A percentile compares a stretch with the other conserved stretches of the same genome.
Conservation (phyloP, 2,329 filamentous ascomycete genomes). For the Trichoderma hamatum region DNA sequence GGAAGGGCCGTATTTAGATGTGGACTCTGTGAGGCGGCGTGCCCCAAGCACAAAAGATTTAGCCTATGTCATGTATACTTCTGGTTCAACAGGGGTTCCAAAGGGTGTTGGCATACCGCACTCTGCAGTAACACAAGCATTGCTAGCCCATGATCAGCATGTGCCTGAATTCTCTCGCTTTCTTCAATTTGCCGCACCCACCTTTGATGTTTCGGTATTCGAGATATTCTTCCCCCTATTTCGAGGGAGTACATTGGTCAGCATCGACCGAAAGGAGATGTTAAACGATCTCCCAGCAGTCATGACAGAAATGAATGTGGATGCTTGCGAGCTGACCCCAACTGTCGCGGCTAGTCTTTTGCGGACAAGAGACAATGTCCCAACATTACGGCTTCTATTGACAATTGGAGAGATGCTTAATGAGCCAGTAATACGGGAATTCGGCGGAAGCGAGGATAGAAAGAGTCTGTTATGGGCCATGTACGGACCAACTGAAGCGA, state of each 20-base stretch:
- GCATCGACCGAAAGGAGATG: conserved; percentile 69
- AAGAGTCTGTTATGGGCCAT: conserved; percentile 81
- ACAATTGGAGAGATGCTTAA: conserved; percentile 96
- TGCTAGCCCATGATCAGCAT: conserved; percentile 78
- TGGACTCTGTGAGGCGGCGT: conserved; percentile 27
- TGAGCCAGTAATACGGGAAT: conserved; percentile 73
- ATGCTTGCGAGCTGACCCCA: conserved; percentile 87
- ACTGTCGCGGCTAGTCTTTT: conserved; percentile 82
- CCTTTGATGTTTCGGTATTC: conserved; percentile 93
- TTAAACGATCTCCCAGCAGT: conserved; percentile 73
- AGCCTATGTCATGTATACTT: conserved; percentile 94
- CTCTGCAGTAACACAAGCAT: conserved; percentile 74
- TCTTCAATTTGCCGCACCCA: conserved; percentile 88
- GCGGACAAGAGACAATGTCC: conserved; percentile 66
- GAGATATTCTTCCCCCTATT: conserved; percentile 90
- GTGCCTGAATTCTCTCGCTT: conserved; percentile 79
- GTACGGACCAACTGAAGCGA: conserved; percentile 92
- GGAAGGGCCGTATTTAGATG: conserved; percentile 15
- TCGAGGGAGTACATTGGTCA: conserved; percentile 72
- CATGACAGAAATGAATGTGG: conserved; percentile 67
- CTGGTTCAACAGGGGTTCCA: conserved; percentile 83
- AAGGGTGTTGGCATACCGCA: conserved; percentile 88
- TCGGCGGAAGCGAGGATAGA: conserved; percentile 60
- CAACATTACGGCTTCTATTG: conserved; percentile 69
- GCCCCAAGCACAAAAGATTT: conserved; percentile 48